A percentile compares a stretch with the other conserved stretches of the same genome.
phyloP scores from a whole-genome alignment of 176 grass and related monocot genomes.

The Pontederia paniculata region DNA sequence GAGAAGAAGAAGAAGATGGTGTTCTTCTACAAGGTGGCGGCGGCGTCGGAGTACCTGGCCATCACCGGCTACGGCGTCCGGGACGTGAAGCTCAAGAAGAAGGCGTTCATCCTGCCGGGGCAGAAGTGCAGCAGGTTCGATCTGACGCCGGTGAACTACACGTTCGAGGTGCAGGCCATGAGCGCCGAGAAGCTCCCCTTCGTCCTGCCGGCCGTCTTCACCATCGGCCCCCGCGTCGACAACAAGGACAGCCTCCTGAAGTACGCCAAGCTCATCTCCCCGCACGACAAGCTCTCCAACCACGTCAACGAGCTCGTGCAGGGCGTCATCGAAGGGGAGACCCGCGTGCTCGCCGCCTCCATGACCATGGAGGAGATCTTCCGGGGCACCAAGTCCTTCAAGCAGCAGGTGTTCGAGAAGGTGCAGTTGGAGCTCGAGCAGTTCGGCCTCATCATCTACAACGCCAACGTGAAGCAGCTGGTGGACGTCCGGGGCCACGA shows the following conservation, averaged over 20 bases:
- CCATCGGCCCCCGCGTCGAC: constrained; percentile 54
- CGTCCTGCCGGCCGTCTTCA: constrained; percentile 84
- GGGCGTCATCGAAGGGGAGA: constrained; percentile 74
- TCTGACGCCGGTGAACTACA: constrained; percentile 56
- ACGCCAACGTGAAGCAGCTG: constrained; percentile 69
- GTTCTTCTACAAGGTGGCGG: constrained; percentile 35
- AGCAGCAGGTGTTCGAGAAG: constrained; percentile 37
- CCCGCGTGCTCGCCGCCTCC: constrained; percentile 50
- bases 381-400: constrained; percentile 52
- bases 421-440: constrained; percentile 65
- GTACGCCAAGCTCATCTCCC: constrained; percentile 70
- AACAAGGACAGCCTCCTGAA: constrained; percentile 34
- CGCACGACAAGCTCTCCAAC: constrained; percentile 44
- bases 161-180: constrained; percentile 92
- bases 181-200: constrained; percentile 90
- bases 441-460: too few relatives aligned
- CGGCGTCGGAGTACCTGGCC: constrained; percentile 54
- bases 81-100: constrained; percentile 59
- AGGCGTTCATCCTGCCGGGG: constrained; percentile 37
- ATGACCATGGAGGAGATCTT: too few relatives aligned
- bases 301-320: constrained; percentile 58
- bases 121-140: constrained; percentile 53
- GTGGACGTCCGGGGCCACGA: constrained; percentile 62
- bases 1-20: too few relatives aligned
- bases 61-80: constrained; percentile 40